Conservation (phyloP, 106 monocot species). For the Apostasia shenzhenica region DNA sequence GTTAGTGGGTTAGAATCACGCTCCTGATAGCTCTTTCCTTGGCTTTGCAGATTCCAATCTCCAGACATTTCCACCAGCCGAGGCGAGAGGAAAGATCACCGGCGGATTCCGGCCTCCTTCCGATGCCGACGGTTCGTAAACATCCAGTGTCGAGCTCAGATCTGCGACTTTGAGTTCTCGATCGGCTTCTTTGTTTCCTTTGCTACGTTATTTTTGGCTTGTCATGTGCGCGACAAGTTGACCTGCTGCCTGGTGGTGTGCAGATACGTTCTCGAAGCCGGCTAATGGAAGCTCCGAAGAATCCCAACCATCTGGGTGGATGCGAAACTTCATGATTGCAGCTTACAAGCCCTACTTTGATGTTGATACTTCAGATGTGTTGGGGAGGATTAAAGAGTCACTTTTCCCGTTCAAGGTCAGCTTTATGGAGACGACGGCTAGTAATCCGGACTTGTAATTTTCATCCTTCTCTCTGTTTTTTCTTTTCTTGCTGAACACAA, state of each 20-base stretch:
- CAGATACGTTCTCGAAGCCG: constrained; percentile 74
- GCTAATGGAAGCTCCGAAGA: constrained; percentile 23
- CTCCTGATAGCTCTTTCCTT: background rate
- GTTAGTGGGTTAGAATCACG: background rate
- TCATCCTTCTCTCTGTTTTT: background rate
- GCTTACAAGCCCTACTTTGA: constrained; percentile 73
- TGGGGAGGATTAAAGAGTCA: constrained; percentile 68
- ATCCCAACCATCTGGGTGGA: constrained; percentile 42
- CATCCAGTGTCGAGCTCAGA: background rate
- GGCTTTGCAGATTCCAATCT: constrained; percentile 57
- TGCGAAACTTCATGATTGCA: constrained; percentile 36
- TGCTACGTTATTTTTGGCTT: constrained; percentile 2
- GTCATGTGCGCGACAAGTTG: no score
- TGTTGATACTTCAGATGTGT: constrained; percentile 65
- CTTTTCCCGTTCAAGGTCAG: constrained; percentile 53
- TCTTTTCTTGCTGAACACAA: no score
- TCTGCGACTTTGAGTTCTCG: background rate
- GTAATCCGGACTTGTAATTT: constrained; percentile 66
- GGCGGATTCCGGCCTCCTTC: constrained; percentile 55
- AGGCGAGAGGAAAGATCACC: constrained; percentile 56
- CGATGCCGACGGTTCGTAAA: constrained; percentile 68
- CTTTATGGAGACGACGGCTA: constrained; percentile 61
- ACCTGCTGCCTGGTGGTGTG: background rate
- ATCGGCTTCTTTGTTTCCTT: background rate
- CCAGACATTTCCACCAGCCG: constrained; percentile 62